Base-by-base conservation (phyloP, 208 protist species). In the Trypanosoma platydactyli region DNA sequence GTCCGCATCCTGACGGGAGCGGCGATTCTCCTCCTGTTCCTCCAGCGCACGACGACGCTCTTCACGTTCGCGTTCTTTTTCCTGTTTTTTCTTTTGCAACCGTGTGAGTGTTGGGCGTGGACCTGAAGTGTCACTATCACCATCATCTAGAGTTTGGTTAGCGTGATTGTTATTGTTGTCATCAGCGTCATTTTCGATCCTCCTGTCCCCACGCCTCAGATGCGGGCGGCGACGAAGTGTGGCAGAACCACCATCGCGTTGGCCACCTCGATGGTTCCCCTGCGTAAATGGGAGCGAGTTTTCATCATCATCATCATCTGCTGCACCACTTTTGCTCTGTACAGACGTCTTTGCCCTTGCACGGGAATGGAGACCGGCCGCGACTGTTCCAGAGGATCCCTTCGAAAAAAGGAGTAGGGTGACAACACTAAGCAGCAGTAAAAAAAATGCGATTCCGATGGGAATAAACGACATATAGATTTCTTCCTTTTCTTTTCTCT, bases 51-150 rank as follows among this genome's bases (percentile, higher is more conserved):
- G 63, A 0, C 76, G 78, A 13, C 81, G 83, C 68, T 77, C 81
- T 68, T 71, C 81, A 3, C 73, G 63, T 65, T 86, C 79, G 1
- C 78, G 71, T 46, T 81, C 77, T 70, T 87, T 89, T 33, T 78
- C 75, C 15, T 78, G 68, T 60, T 86, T 88, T 59, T 81, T 85
- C 49, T 75, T 75, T 58, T 88, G 81, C 61, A 90, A 73, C 13
- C 86, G 83, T 15, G 75, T 77, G 20, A 89, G 56, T 40, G 66
- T 74, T 16, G 56, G 70, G 0, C 53, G 58, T 5, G 72, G 61
- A 1, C 30, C 75, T 18, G 70, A 61, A 25, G 53, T 46, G 25
- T 51, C 66, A 16, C 62, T 45, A 27, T 53, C 60, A 42, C 16
- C 15, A 48, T 33, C 58, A 15, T 25, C 59, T 18, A 41, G 18